These are phyloP conservation scores for Simplicillium aogashimaense DNA, from an alignment of 2,329 filamentous ascomycete genomes.

Conservation along the genomic window DNA sequence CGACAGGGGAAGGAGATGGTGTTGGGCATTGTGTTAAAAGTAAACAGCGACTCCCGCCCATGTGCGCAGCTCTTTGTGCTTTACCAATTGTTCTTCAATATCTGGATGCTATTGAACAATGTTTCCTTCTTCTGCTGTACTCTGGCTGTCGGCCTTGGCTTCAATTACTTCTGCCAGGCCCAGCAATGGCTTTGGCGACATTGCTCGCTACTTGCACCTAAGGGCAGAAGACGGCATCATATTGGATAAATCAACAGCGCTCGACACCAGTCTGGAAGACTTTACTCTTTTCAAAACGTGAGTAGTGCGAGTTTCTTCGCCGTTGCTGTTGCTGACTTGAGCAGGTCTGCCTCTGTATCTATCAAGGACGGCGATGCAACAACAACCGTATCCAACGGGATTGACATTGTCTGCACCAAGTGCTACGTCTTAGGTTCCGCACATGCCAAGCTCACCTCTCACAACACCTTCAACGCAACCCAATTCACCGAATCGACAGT, in stretches of 20 bases:
- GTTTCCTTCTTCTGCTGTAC: not conserved
- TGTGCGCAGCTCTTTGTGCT: not conserved
- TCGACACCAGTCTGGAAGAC: not conserved
- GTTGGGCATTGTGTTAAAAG: not conserved
- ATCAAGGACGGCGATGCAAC: not conserved
- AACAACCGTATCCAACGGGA: constrained; percentile 5
- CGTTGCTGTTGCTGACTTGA: not conserved
- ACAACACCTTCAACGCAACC: constrained; percentile 28
- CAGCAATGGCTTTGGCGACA: not conserved
- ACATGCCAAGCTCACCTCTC: constrained; percentile 29
- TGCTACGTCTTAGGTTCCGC: constrained; percentile 41
- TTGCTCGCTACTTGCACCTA: not conserved
- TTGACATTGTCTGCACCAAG: constrained; percentile 34
- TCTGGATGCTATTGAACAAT: not conserved
- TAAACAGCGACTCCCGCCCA: not conserved
- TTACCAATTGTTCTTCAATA: not conserved
- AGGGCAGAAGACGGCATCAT: not conserved
- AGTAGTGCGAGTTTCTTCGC: not conserved
- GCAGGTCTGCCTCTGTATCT: not conserved
- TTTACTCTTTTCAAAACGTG: constrained; percentile 2
- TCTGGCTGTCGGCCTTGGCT: not conserved
- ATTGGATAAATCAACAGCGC: not conserved
- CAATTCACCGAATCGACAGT: constrained; percentile 13
- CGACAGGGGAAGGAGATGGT: not conserved
- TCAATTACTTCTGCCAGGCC: not conserved